These are phyloP conservation scores for Articulospora tetracladia DNA, from an alignment of 495 filamentous ascomycete genomes.

Conservation along the genomic window DNA sequence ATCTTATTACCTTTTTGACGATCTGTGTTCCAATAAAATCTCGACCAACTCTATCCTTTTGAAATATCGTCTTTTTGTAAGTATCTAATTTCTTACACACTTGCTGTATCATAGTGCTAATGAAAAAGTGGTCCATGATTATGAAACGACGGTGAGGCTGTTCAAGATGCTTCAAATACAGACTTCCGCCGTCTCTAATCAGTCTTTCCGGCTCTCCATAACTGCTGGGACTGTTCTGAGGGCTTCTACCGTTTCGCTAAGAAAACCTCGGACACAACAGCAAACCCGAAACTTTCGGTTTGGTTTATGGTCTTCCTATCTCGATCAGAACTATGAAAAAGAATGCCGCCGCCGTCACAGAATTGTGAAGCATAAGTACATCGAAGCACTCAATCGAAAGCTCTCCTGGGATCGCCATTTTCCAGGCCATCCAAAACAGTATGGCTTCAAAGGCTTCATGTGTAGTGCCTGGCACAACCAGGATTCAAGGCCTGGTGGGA, in stretches of 20 bases:
- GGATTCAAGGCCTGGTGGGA: conserved; percentile 2
- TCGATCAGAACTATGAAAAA: conserved; percentile 33
- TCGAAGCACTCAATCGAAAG: conserved; percentile 31
- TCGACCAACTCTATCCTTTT: no score
- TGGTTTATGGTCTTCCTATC: conserved; percentile 37
- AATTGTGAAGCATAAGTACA: conserved; percentile 36
- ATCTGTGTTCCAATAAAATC: no score
- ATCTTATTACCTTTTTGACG: no score
- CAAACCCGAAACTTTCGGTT: conserved; percentile 45
- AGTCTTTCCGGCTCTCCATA: background rate
- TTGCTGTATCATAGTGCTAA: background rate
- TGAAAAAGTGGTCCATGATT: background rate
- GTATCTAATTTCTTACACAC: background rate
- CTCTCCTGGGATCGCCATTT: conserved; percentile 35
- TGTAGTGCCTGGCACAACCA: conserved; percentile 31
- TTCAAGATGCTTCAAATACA: background rate
- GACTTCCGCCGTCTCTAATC: background rate
- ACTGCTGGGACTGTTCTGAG: background rate
- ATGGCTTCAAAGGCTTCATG: conserved; percentile 31
- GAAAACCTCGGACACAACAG: conserved; percentile 10
- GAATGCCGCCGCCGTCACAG: conserved; percentile 37
- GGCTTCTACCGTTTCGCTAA: background rate
- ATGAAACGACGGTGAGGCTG: background rate
- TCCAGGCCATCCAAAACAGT: conserved; percentile 15
- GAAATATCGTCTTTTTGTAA: no score